Percentiles rank a stretch among this genome's conserved stretches.
Conservation (phyloP, 1,284 basidiomycete species). For the Paramarasmius palmivorus region DNA sequence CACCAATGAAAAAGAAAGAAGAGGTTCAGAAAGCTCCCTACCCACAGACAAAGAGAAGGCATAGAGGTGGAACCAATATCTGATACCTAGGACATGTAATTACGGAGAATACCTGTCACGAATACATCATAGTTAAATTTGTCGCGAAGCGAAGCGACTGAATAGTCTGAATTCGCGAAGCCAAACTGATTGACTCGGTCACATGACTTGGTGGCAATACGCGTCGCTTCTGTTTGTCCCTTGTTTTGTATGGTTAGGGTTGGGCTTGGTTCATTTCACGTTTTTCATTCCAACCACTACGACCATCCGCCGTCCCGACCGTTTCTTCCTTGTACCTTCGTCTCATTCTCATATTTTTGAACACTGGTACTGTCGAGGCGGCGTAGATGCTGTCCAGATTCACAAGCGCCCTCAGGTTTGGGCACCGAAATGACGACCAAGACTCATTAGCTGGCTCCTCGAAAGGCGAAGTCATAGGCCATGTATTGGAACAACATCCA, state of each 20-base stretch:
- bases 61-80: too few species aligned
- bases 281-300: neutral
- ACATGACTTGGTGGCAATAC: too few species aligned
- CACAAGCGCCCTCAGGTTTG: slow-evolving; percentile 51
- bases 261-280: neutral
- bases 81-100: too few species aligned
- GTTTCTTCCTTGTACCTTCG: neutral
- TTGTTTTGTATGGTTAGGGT: neutral
- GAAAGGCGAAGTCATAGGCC: slow-evolving; percentile 46
- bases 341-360: neutral
- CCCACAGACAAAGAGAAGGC: too few species aligned
- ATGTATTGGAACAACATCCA: slow-evolving; percentile 42
- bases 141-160: too few species aligned
- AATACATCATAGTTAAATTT: too few species aligned
- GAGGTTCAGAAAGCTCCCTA: too few species aligned
- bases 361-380: neutral
- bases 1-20: too few species aligned
- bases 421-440: slow-evolving; percentile 28
- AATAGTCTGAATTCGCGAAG: too few species aligned
- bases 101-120: too few species aligned
- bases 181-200: too few species aligned
- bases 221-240: too few species aligned
- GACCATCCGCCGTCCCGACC: slow-evolving; percentile 4
- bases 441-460: slow-evolving; percentile 30
- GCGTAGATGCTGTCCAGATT: slow-evolving; percentile 63